phyloP scores from a whole-genome alignment of 2,329 filamentous ascomycete species.

The Neofusicoccum sp. region DNA sequence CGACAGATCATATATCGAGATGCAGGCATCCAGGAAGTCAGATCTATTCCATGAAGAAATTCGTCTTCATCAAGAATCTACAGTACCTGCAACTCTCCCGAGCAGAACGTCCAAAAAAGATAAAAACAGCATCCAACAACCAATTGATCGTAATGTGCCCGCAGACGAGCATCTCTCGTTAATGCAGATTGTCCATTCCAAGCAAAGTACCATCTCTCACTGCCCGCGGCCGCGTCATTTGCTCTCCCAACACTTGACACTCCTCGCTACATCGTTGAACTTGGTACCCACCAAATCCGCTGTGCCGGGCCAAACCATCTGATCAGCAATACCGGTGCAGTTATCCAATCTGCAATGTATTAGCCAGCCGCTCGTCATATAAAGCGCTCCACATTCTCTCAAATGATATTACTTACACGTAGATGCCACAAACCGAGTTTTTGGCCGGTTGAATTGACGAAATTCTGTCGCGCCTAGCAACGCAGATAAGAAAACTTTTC shows the following conservation, averaged over 20 bases:
- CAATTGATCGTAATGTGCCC: no score
- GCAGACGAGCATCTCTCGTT: no score
- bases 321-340: conserved; percentile 2
- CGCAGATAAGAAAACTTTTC: not conserved
- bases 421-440: not conserved
- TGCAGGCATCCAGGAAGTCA: no score
- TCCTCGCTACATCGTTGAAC: conserved; percentile 6
- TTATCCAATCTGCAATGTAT: not conserved
- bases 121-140: no score
- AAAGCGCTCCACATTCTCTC: not conserved
- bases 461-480: not conserved
- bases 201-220: no score
- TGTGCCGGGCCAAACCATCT: conserved; percentile 11
- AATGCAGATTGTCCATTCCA: no score
- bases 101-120: no score
- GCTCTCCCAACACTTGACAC: conserved; percentile 7
- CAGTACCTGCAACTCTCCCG: no score
- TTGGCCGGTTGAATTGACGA: conserved; percentile 4
- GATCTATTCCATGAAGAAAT: no score
- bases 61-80: no score
- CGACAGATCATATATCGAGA: no score
- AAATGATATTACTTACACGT: not conserved
- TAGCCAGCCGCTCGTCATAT: not conserved
- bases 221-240: not conserved
- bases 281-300: not conserved